Evolutionary conservation across 257 asterid species (phyloP).

Genomic region (Solanum rostratum): DNA sequence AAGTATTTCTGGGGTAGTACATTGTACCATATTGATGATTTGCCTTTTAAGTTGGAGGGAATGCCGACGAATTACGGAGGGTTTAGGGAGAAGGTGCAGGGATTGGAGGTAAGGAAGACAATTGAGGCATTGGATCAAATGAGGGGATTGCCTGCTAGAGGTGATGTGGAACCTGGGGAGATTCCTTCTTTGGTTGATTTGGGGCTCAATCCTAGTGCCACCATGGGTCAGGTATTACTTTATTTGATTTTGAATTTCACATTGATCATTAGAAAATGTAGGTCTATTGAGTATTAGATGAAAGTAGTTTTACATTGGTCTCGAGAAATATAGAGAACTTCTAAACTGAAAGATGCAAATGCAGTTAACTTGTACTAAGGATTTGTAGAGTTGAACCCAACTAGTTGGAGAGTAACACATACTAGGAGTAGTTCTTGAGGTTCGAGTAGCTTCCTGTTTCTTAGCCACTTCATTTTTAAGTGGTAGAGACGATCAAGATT

Average conservation of each 20-base stretch:
- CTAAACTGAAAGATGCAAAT: neutral
- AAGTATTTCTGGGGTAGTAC: slow-evolving; percentile 98
- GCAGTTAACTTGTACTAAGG: neutral
- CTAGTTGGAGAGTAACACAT: neutral
- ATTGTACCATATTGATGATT: slow-evolving; percentile 85
- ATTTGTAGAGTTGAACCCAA: neutral
- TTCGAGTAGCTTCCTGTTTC: neutral
- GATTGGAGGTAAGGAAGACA: slow-evolving; percentile 75
- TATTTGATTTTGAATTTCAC: neutral
- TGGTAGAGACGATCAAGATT: neutral
- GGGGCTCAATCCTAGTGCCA: slow-evolving; percentile 70
- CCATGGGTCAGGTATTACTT: slow-evolving; percentile 45
- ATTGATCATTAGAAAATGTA: neutral
- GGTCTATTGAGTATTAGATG: neutral
- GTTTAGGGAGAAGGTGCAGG: slow-evolving; percentile 69
- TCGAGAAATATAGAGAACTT: neutral
- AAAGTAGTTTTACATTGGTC: neutral
- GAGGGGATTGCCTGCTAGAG: slow-evolving; percentile 72
- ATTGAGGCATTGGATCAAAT: slow-evolving; percentile 69
- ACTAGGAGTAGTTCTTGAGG: neutral
- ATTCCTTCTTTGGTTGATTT: slow-evolving; percentile 79
- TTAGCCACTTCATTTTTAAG: neutral
- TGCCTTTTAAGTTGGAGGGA: slow-evolving; percentile 69
- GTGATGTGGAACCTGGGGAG: slow-evolving; percentile 86
- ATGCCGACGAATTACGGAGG: slow-evolving; percentile 92